Evolutionary conservation across 306 rosid species (phyloP), one percentile per base, ranked within the genome.

Genomic region (Quercus agrifolia): DNA sequence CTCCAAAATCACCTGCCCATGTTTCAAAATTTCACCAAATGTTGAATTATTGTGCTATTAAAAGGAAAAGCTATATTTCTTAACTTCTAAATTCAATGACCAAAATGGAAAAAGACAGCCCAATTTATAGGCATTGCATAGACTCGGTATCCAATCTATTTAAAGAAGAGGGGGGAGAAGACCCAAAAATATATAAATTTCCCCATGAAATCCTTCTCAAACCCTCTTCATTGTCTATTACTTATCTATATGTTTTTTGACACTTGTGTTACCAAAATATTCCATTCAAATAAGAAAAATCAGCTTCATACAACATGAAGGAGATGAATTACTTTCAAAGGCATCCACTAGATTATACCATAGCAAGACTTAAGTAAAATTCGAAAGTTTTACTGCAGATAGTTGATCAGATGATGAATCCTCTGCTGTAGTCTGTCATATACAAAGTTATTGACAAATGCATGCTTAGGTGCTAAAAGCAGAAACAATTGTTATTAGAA

Each of bases 1-100:
- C 99, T 74, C 99, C 99, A 87, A 95, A 95, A 87, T 95, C 99
- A 70, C 99, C 99, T 95, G 94, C 76, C 79, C 89, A 76, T 23
- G 79, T 80, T 77, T 54, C 71, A 69, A 88, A 70, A 67, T 70
- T 73, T 31, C 46, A 41, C 46, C 46, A 7, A 41, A 8, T 41
- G 12, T 11, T 41, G 11, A 41, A 41, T 41, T 41, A 41, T 41
- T 21, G 77, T 73, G 78, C 71, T 75, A 25, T 4, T 49, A 69
- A 13, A 11, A 63, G 19, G 41, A 28, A 28, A 63, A 28, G 44
- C 70, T 27, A 28, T 30, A 63, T 63, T 30, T 14, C 1, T 28
- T 63, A 28, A 63, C 17, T 63, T 63, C 30, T 2, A 14, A 63
- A 27, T 2, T 15, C 30, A 63, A 63, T 41, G 7, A 28, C 70